phyloP scores from a whole-genome alignment of 2,329 filamentous ascomycete species.

The Lachnellula willkommii region DNA sequence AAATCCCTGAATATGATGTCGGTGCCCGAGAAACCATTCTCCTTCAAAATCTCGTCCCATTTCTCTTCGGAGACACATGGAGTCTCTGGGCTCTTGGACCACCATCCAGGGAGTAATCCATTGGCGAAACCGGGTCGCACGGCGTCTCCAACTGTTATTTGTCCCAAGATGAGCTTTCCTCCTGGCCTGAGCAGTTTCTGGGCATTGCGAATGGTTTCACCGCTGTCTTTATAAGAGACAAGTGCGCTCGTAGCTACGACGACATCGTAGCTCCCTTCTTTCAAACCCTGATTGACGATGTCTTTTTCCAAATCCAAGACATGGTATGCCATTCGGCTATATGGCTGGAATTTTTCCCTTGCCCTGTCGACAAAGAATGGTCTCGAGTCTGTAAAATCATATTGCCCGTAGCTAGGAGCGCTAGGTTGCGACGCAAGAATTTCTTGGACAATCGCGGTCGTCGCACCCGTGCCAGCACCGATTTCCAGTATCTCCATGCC shows the following conservation, averaged over 20 bases:
- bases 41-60: neutral
- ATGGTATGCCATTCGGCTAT: neutral
- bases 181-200: conserved; percentile 27
- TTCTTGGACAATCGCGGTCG: neutral
- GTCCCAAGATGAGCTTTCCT: conserved; percentile 26
- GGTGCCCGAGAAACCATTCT: conserved; percentile 26
- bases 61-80: conserved; percentile 1
- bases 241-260: conserved; percentile 19
- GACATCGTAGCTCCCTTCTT: conserved; percentile 14
- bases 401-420: neutral
- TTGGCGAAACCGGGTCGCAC: neutral
- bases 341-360: neutral
- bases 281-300: conserved; percentile 16
- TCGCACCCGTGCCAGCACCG: conserved; percentile 2
- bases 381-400: conserved; percentile 1
- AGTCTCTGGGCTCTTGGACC: conserved; percentile 15
- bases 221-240: conserved; percentile 17
- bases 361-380: neutral
- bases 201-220: conserved; percentile 21
- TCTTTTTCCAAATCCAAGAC: conserved; percentile 6
- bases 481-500: conserved; percentile 21
- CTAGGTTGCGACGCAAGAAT: neutral
- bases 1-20: conserved; percentile 16
- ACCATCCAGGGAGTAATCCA: conserved; percentile 31
- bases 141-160: conserved; percentile 11